Conservation (phyloP, 208 protist species). For the Leishmania amazonensis region DNA sequence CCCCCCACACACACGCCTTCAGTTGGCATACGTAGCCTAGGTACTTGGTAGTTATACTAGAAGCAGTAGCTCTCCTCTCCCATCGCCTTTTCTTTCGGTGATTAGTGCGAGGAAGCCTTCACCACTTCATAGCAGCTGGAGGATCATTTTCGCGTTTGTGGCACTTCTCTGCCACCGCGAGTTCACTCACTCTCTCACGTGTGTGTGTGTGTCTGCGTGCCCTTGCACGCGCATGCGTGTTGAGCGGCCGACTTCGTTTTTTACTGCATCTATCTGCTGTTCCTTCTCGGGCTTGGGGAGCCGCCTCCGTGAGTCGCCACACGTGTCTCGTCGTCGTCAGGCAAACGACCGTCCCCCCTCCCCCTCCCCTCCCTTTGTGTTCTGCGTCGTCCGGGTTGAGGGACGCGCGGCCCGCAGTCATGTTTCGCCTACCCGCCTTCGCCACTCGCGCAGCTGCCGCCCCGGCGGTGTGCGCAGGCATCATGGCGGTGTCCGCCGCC, state of each 20-base stretch:
- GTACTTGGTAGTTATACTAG: too few relatives aligned
- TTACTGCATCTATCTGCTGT: background rate
- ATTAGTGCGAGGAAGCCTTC: background rate
- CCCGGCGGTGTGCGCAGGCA: background rate
- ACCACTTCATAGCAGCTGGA: background rate
- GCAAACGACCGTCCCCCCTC: background rate
- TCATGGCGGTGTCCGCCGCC: conserved; percentile 1
- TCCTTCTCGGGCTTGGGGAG: background rate
- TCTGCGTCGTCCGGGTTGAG: background rate
- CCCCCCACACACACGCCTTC: background rate
- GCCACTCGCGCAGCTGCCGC: background rate
- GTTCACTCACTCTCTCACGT: background rate
- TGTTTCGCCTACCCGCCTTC: conserved; percentile 30
- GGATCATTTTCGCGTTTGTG: background rate
- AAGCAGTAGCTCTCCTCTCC: background rate
- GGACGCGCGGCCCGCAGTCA: background rate
- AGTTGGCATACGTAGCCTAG: background rate
- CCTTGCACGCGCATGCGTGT: too few relatives aligned
- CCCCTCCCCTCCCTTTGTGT: background rate
- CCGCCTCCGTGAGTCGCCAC: background rate
- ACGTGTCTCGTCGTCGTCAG: background rate
- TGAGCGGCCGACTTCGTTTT: background rate
- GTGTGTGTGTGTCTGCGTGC: too few relatives aligned
- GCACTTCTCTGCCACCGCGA: too few relatives aligned
- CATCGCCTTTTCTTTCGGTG: background rate